Evolutionary conservation across 1,139 yeast genomes (phyloP), one percentile per base, ranked within the genome.

Genomic region (Wickerhamiella pararugosa): DNA sequence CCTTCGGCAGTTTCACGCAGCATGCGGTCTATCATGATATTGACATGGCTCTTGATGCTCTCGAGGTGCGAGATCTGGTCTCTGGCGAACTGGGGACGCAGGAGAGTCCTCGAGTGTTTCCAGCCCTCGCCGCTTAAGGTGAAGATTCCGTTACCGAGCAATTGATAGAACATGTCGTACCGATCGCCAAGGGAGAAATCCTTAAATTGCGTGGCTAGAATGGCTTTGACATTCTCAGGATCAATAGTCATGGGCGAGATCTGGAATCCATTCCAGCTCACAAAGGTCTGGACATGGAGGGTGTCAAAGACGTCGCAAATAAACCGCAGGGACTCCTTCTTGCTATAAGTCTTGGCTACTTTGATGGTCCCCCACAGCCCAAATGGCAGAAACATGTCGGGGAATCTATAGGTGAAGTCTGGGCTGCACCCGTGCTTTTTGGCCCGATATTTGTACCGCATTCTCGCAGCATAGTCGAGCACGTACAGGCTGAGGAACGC

Each of bases 71-170:
- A 64, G 38, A 73, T 65, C 53, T 71, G 75, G 47, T 70, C 73
- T 46, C 74, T 60, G 27, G 70, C 64, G 55, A 73, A 73, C 53
- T 71, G 76, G 2, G 78, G 78, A 47, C 76, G 63, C 48, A 73
- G 63, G 70, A 73, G 59, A 2, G 75, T 67, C 41, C 77, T 57
- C n/a, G 75, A 68, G 51, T 71, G 73, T 47, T 70, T 67, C 77
- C 77, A 72, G 6, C 71, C 73, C 37, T 60, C 62, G 8, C 71
- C 73, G 47, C 71, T 75, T 32, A 71, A 60, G 2, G 76, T 71
- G 56, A 72, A 72, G 45, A 72, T 70, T 3, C 77, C 77, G 47
- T 70, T 70, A 6, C 77, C 77, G 38, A 72, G 59, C 34, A 70
- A 56, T 4, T 72, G 71, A 36, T 47, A 48, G 51, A 71, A 64